Evolutionary conservation across 441 rosid species (phyloP), one percentile per base, ranked within the genome.

Genomic region (Syzygium syzygioides): DNA sequence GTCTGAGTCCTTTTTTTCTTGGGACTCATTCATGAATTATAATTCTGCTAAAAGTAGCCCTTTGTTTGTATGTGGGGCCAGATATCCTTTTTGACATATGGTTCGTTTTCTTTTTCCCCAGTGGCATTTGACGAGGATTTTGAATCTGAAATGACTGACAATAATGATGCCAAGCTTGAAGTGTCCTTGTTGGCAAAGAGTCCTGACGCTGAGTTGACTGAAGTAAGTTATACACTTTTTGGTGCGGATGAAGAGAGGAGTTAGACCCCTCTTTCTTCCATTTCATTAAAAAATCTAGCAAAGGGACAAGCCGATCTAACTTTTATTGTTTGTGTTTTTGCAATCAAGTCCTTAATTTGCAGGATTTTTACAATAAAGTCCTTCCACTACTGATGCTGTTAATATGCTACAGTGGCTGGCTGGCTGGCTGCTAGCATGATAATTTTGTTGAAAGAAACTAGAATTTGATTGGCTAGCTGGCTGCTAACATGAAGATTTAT

Each of bases 71-170:
- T 59, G 90, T 87, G 83, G 80, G 26, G 80, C 56, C 88, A 59
- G 55, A 85, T 66, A 88, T 87, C 55, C 79, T 87, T 88, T 89
- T 88, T 66, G 18, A 53, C 50, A 79, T 84, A 86, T 66, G 41
- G 84, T 80, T 8, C 41, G 91, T 60, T 54, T n/a, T 83, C 53
- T 90, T 76, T 85, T 86, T 52, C 90, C 55, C 85, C 91, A 98
- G 99, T 98, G 93, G 98, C 98, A 89, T 98, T 97, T 94, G 99
- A 98, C 87, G 99, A 98, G 94, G 99, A 98, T 94, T 98, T 98
- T 94, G 99, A 98, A 93, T 98, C 95, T 86, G 99, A 98, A 92
- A 91, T 97, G 91, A 87, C 93, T 88, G 99, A 96, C 89, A 98
- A 95, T 93, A 91, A 79, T 79, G 98, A 97, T 91, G 98, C 99